Evolutionary conservation across 345 rosid genomes (phyloP).

Genomic region (Populus alba): DNA sequence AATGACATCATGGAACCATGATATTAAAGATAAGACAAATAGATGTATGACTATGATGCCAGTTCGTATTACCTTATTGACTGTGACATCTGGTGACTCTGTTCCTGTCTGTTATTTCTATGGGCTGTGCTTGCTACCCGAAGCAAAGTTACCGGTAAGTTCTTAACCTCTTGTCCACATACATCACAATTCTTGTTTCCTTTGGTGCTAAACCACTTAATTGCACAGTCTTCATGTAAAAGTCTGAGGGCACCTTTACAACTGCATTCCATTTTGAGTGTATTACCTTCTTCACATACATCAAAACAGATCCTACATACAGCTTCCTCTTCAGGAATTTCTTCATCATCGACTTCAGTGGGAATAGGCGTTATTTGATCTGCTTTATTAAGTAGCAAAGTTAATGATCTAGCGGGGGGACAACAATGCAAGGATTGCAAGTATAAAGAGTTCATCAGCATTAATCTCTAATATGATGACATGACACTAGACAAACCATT

Average conservation of each 20-base stretch:
- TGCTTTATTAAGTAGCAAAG: slow-evolving; percentile 27
- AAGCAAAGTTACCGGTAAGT: slow-evolving; percentile 83
- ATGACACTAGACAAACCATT: not conserved
- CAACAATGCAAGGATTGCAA: not conserved
- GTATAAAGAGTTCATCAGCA: not conserved
- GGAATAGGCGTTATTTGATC: slow-evolving; percentile 63
- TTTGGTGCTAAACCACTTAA: slow-evolving; percentile 80
- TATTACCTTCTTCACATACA: slow-evolving; percentile 77
- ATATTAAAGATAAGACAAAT: not conserved
- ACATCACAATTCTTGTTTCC: slow-evolving; percentile 87
- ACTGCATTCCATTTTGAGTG: slow-evolving; percentile 95
- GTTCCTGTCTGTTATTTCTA: slow-evolving; percentile 45
- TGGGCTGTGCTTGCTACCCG: slow-evolving; percentile 53
- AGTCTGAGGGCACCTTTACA: slow-evolving; percentile 93
- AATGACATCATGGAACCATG: not conserved
- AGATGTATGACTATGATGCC: not conserved
- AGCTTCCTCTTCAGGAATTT: slow-evolving; percentile 97
- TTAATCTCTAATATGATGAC: not conserved
- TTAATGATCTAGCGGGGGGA: slow-evolving; percentile 1
- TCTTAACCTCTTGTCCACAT: slow-evolving; percentile 79
- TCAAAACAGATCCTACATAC: slow-evolving; percentile 90
- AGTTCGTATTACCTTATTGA: slow-evolving; percentile 48
- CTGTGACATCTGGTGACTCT: slow-evolving; percentile 48
- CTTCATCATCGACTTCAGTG: slow-evolving; percentile 63
- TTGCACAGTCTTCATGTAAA: slow-evolving; percentile 82